Conservation (phyloP, 495 filamentous ascomycete genomes). For the Neurospora sp. region DNA sequence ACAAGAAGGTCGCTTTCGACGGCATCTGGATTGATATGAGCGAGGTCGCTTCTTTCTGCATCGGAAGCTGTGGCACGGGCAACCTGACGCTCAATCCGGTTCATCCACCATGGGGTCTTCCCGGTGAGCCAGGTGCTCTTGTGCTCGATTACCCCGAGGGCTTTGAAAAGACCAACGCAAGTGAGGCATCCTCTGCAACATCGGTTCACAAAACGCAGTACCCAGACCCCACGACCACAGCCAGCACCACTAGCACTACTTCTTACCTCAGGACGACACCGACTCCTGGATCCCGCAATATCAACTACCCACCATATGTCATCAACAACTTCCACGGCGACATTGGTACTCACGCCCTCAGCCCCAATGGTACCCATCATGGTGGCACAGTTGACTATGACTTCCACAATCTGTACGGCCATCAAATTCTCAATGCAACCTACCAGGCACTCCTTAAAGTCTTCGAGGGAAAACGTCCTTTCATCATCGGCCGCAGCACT, state of each 20-base stretch:
- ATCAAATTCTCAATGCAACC: conserved; percentile 70
- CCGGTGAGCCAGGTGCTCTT: conserved; percentile 53
- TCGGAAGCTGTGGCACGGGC: conserved; percentile 62
- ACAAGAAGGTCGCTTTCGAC: conserved; percentile 57
- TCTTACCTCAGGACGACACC: conserved; percentile 53
- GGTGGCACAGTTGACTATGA: conserved; percentile 71
- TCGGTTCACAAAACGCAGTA: conserved; percentile 26
- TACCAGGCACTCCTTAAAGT: conserved; percentile 60
- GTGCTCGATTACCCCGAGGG: conserved; percentile 59
- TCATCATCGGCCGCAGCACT: conserved; percentile 79
- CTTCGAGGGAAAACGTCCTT: conserved; percentile 59
- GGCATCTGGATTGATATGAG: conserved; percentile 90
- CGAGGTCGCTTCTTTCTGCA: conserved; percentile 71
- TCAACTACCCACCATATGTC: conserved; percentile 72
- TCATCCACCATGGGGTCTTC: conserved; percentile 56
- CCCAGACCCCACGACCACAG: conserved; percentile 12
- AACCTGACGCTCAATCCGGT: conserved; percentile 63
- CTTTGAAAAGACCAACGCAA: conserved; percentile 59
- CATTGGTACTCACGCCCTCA: conserved; percentile 62
- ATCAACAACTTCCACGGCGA: conserved; percentile 76
- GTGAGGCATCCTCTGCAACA: conserved; percentile 53
- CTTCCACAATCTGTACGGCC: conserved; percentile 66
- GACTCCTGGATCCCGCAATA: conserved; percentile 59
- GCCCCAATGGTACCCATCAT: conserved; percentile 67
- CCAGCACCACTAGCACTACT: conserved; percentile 32